These are phyloP conservation scores for Zygnema circumcarinatum DNA, from an alignment of 139 green algal species.

Conservation along the genomic window DNA sequence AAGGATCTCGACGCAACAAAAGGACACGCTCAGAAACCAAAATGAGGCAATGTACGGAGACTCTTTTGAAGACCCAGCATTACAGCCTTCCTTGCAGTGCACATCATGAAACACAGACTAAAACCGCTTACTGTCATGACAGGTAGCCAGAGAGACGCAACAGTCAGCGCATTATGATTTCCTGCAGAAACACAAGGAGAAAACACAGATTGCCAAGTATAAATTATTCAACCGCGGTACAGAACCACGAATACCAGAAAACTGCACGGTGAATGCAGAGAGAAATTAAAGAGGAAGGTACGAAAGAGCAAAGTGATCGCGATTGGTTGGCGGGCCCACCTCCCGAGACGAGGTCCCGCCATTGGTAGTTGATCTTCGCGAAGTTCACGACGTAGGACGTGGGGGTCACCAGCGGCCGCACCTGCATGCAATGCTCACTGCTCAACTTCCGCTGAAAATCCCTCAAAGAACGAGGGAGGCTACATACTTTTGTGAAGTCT, in stretches of 20 bases:
- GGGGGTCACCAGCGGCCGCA: slow-evolving; percentile 25
- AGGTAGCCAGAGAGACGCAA: slow-evolving; percentile 34
- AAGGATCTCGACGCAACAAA: too few relatives aligned
- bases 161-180: slow-evolving; percentile 42
- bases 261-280: too few relatives aligned
- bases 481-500: too few relatives aligned
- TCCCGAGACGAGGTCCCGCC: slow-evolving; percentile 23
- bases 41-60: too few relatives aligned
- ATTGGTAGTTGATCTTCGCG: slow-evolving; percentile 29
- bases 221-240: not conserved
- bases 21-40: too few relatives aligned
- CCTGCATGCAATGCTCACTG: too few relatives aligned
- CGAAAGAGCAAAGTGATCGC: not conserved
- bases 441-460: slow-evolving; percentile 1
- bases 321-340: slow-evolving; percentile 29
- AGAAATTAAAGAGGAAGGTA: not conserved
- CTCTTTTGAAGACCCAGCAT: too few relatives aligned
- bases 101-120: too few relatives aligned
- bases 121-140: slow-evolving; percentile 36
- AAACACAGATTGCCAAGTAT: not conserved
- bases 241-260: not conserved
- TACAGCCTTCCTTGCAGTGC: too few relatives aligned
- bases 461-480: not conserved
- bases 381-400: slow-evolving; percentile 27
- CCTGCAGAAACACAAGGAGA: not conserved